phyloP scores from a whole-genome alignment of 352 stramenopile genomes.

The Pythium utonaiense region DNA sequence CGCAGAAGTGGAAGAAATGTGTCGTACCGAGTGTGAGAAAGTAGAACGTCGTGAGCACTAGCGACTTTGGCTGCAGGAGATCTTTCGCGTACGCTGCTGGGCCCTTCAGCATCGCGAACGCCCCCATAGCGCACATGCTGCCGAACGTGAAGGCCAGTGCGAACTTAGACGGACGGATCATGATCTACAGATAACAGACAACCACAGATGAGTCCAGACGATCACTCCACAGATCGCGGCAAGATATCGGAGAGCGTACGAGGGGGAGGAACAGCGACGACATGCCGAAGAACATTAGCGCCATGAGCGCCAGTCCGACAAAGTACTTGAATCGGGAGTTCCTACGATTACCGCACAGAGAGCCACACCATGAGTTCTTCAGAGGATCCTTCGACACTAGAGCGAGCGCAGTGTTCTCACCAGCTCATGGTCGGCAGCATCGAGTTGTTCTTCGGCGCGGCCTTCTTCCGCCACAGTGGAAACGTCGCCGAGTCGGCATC shows the following conservation, averaged over 20 bases:
- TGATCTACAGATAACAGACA: conserved; percentile 33
- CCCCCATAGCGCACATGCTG: conserved; percentile 70
- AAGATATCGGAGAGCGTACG: conserved; percentile 15
- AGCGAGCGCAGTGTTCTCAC: conserved; percentile 18
- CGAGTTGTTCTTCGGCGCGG: conserved; percentile 25
- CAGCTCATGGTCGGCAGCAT: conserved; percentile 57
- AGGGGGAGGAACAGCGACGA: conserved; percentile 73
- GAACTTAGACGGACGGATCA: conserved; percentile 82
- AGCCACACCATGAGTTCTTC: neutral
- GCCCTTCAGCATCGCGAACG: conserved; percentile 76
- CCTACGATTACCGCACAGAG: conserved; percentile 25
- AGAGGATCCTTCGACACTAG: neutral
- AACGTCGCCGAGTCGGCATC: conserved; percentile 28
- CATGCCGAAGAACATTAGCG: conserved; percentile 81
- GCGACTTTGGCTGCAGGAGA: conserved; percentile 57
- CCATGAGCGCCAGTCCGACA: conserved; percentile 64
- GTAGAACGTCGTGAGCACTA: conserved; percentile 66
- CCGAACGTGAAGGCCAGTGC: conserved; percentile 79
- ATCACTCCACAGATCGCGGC: neutral
- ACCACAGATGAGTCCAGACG: neutral
- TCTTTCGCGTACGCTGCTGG: conserved; percentile 49
- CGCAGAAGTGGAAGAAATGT: neutral
- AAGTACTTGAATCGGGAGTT: conserved; percentile 82
- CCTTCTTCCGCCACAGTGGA: conserved; percentile 42
- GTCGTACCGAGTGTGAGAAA: conserved; percentile 65